Percentiles rank a stretch among this genome's conserved stretches.
Conservation (phyloP, 306 rosid species). For the Fragaria ananassa region DNA sequence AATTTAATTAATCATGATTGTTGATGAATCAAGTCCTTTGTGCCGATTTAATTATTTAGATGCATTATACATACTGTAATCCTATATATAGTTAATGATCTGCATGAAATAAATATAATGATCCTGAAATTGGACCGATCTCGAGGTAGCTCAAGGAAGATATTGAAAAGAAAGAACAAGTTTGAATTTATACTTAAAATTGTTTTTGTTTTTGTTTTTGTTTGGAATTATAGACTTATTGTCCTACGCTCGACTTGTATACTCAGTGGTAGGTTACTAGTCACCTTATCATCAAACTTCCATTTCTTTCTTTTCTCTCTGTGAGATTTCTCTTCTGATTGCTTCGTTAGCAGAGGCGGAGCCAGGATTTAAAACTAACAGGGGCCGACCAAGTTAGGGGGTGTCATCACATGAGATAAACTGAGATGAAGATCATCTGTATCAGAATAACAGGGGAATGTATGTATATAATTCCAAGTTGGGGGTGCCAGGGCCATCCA, state of each 20-base stretch:
- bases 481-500: no score
- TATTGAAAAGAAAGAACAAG: not conserved
- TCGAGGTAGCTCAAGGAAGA: conserved; percentile 4
- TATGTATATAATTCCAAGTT: no score
- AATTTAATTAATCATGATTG: not conserved
- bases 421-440: no score
- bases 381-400: no score
- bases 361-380: no score
- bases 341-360: not conserved
- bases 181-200: not conserved
- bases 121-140: conserved; percentile 3
- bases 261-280: conserved; percentile 9
- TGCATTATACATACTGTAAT: not conserved
- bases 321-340: not conserved
- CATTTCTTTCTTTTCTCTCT: not conserved
- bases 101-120: not conserved
- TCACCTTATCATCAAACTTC: conserved; percentile 20
- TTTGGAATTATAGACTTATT: not conserved
- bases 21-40: not conserved
- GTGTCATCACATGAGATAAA: no score
- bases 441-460: no score
- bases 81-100: not conserved
- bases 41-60: not conserved
- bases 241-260: not conserved
- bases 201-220: not conserved